Base-by-base conservation (phyloP, 495 filamentous ascomycete genomes). In the Emericellopsis terricola region DNA sequence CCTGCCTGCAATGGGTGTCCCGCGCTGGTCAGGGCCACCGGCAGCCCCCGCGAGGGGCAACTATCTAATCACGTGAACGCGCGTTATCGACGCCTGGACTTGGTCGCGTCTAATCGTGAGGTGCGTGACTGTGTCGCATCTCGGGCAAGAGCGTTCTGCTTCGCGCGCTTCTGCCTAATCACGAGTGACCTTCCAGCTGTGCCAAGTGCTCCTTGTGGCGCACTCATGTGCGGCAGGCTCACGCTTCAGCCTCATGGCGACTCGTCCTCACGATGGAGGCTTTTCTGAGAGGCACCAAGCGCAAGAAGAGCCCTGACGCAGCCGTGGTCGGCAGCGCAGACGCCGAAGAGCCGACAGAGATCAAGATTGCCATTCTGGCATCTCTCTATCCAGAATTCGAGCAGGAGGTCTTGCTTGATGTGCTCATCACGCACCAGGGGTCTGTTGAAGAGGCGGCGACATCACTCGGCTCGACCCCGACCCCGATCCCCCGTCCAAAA, bases 361-460 rank as follows among this genome's bases (percentile, higher is more conserved):
- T 89, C 41, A 94, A 94, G 47, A 55, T 96, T 2, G 84, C 84
- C 2, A 65, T 85, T 1, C 64, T 96, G 4, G 61, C 74, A 1
- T 94, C 89, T 0, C 65, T 94, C 2, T 65, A 81, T 42, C 71
- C 80, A 0, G 38, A 57, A 3, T 38, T 73, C 2, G 62, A 73
- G 29, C 71, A 81, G 37, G 65, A 72, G 15, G 52, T 62, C 1
- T 63, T 94, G 0, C 64, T 96, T 0, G 87, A 96, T 41, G 52
- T 81, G 8, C 68, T 96, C 0, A 56, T 94, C 0, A 73, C 72
- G 0, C 68, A 76, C 34, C 68, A 86, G 11, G 87, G 87, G 6
- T 82, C 76, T 2, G 78, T 94, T 4, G 55, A 78, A 16, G 47
- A 60, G 11, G 73, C 78, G 0, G 62, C 66, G 0, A 45, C 65